Percentiles rank a stretch among this genome's conserved stretches.
Evolutionary conservation across 495 filamentous ascomycete species (phyloP).

Genomic region (Neurospora terricola): DNA sequence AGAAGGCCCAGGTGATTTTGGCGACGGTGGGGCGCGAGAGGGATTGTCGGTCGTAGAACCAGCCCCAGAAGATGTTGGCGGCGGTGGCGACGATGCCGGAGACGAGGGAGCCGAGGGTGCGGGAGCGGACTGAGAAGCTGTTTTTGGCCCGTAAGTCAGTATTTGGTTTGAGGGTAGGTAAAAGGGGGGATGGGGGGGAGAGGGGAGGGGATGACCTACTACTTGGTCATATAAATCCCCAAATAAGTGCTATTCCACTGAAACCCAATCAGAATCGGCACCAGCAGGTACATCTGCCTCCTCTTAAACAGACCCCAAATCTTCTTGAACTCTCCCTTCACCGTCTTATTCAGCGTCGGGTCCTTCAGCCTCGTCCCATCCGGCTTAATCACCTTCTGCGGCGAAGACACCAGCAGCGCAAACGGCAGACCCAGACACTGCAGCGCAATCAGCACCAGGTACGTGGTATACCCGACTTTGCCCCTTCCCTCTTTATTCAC

Average conservation of each 20-base stretch:
- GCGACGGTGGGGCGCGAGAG: slow-evolving; percentile 26
- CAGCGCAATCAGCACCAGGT: slow-evolving; percentile 43
- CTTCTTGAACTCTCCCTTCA: slow-evolving; percentile 35
- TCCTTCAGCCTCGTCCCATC: slow-evolving; percentile 35
- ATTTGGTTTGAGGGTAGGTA: not conserved
- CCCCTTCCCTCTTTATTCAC: slow-evolving; percentile 33
- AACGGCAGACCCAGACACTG: slow-evolving; percentile 44
- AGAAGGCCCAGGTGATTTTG: slow-evolving; percentile 24
- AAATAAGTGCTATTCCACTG: slow-evolving; percentile 47
- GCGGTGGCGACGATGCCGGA: slow-evolving; percentile 37
- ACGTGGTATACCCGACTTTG: slow-evolving; percentile 45
- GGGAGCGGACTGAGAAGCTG: slow-evolving; percentile 42
- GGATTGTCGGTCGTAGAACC: slow-evolving; percentile 32
- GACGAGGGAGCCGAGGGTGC: slow-evolving; percentile 41
- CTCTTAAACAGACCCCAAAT: slow-evolving; percentile 36
- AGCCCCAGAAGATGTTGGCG: slow-evolving; percentile 39
- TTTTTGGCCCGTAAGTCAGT: too few species aligned
- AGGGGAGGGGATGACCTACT: slow-evolving; percentile 9
- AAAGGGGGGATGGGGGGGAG: not conserved
- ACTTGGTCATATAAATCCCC: slow-evolving; percentile 49
- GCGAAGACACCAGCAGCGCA: slow-evolving; percentile 40
- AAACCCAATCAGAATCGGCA: slow-evolving; percentile 45
- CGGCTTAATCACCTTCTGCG: slow-evolving; percentile 42
- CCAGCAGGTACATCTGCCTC: slow-evolving; percentile 40
- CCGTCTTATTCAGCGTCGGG: slow-evolving; percentile 31